Conservation (phyloP, 306 rosid genomes). For the Rosa rugosa region DNA sequence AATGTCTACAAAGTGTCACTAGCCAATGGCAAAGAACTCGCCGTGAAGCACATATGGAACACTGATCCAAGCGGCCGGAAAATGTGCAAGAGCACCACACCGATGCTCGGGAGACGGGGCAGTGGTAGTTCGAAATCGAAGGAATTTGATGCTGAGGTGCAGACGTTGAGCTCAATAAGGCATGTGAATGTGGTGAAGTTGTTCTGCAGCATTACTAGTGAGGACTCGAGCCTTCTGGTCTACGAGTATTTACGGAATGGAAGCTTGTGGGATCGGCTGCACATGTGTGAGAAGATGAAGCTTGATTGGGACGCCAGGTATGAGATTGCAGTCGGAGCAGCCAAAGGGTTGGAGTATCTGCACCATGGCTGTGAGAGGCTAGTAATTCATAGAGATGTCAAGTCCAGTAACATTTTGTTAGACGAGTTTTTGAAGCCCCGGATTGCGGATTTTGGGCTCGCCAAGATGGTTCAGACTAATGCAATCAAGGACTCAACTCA, state of each 20-base stretch:
- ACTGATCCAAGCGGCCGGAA: constrained; percentile 28
- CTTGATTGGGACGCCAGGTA: constrained; percentile 90
- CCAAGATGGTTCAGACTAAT: constrained; percentile 63
- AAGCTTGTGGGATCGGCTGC: constrained; percentile 87
- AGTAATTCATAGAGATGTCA: constrained; percentile 86
- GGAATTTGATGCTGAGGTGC: constrained; percentile 85
- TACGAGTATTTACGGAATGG: constrained; percentile 87
- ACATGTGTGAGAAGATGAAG: constrained; percentile 56
- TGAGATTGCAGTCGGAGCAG: constrained; percentile 80
- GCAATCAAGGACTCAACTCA: constrained; percentile 58
- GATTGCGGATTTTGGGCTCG: constrained; percentile 90
- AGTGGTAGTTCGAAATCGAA: constrained; percentile 30
- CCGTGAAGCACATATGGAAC: constrained; percentile 94
- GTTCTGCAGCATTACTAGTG: constrained; percentile 83
- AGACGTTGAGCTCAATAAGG: constrained; percentile 76
- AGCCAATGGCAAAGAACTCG: constrained; percentile 69
- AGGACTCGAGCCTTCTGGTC: constrained; percentile 86
- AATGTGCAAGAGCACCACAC: constrained; percentile 41
- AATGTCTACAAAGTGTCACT: constrained; percentile 71
- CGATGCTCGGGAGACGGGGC: constrained; percentile 48
- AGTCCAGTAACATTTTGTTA: constrained; percentile 84
- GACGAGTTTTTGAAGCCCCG: constrained; percentile 87
- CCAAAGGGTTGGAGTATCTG: constrained; percentile 88
- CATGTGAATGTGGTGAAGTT: constrained; percentile 95
- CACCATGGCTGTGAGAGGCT: constrained; percentile 83